phyloP scores from a whole-genome alignment of 352 stramenopile genomes.

The Globisporangium splendens region DNA sequence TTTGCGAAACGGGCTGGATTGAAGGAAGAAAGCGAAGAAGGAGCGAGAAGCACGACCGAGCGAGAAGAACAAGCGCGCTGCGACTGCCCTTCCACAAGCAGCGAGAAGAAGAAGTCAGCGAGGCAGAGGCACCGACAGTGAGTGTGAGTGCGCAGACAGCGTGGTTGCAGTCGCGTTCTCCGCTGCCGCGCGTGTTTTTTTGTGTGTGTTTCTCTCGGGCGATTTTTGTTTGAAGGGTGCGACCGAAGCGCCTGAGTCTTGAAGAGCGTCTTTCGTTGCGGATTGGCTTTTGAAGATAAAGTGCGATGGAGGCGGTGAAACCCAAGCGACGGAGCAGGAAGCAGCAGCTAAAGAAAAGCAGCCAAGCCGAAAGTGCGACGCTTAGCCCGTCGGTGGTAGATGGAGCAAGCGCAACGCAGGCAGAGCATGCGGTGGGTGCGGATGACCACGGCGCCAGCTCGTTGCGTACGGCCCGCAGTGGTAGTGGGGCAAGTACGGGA shows the following conservation, averaged over 20 bases:
- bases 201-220: too few species aligned
- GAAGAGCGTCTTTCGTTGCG: too few species aligned
- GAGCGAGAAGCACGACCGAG: not conserved
- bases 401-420: conserved; percentile 8
- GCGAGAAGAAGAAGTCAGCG: too few species aligned
- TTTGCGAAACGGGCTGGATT: not conserved
- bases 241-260: too few species aligned
- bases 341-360: not conserved
- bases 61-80: not conserved
- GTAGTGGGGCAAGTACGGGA: conserved; percentile 8
- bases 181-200: too few species aligned
- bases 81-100: too few species aligned
- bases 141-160: too few species aligned
- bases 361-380: conserved; percentile 12
- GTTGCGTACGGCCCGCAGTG: not conserved
- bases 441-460: not conserved
- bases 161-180: too few species aligned
- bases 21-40: not conserved
- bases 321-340: conserved; percentile 1
- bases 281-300: not conserved
- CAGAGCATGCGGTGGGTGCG: not conserved
- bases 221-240: too few species aligned
- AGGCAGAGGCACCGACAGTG: too few species aligned
- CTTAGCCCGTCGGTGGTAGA: conserved; percentile 8
- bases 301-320: conserved; percentile 12